Percentiles rank a stretch among this genome's conserved stretches.
Evolutionary conservation across 306 rosid genomes (phyloP).

Genomic region (Hylodesmum podocarpum): DNA sequence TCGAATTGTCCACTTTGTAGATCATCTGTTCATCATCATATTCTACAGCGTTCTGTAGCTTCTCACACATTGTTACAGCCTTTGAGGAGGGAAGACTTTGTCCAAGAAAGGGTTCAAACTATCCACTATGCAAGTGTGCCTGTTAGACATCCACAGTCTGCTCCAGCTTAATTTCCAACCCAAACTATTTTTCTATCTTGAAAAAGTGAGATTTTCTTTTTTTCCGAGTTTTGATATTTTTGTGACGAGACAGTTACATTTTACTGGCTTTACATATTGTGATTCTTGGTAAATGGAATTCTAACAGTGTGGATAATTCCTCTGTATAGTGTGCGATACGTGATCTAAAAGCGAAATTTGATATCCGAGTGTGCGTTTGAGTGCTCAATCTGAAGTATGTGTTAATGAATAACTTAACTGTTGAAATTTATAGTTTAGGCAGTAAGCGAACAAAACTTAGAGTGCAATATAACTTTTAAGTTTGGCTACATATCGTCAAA

Average conservation of each 20-base stretch:
- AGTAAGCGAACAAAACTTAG: too few species aligned
- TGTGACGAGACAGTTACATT: too few species aligned
- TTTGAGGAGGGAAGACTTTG: constrained; percentile 9
- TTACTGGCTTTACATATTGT: background rate
- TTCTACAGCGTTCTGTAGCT: background rate
- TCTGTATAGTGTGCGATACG: too few species aligned
- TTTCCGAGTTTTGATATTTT: background rate
- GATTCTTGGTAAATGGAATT: background rate
- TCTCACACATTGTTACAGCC: background rate
- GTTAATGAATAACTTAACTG: background rate
- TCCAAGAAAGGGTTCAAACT: constrained; percentile 28
- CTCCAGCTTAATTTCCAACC: background rate
- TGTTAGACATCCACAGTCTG: background rate
- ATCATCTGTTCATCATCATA: constrained; percentile 19
- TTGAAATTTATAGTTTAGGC: background rate
- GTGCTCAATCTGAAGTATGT: background rate
- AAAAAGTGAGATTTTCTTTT: too few species aligned
- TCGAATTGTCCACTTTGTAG: constrained; percentile 67
- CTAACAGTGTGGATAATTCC: too few species aligned
- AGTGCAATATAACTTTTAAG: background rate
- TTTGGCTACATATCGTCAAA: too few species aligned
- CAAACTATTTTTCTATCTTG: background rate
- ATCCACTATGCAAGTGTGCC: background rate
- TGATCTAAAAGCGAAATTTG: too few species aligned
- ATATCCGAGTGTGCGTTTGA: background rate